Conservation (phyloP, 768 basidiomycete genomes). For the Lactarius deliciosus region DNA sequence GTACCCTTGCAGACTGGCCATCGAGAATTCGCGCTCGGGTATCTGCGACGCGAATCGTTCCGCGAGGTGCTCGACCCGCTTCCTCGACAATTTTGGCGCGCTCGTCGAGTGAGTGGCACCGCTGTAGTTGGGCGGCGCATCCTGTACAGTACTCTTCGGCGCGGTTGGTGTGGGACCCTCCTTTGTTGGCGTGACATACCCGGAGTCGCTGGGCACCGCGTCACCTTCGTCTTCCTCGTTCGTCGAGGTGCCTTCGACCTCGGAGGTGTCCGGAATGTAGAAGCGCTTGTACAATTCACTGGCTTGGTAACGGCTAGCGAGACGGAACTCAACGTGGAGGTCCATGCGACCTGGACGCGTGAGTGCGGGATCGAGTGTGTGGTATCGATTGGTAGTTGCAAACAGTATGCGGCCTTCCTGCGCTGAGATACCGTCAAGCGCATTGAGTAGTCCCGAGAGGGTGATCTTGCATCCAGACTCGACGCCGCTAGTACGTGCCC, state of each 20-base stretch:
- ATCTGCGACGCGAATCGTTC: conserved; percentile 53
- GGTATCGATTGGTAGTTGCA: conserved; percentile 76
- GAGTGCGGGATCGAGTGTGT: conserved; percentile 68
- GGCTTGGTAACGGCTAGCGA: conserved; percentile 70
- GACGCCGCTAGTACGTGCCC: conserved; percentile 3
- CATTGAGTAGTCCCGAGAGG: conserved; percentile 73
- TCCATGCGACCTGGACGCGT: conserved; percentile 81
- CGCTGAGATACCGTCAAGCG: conserved; percentile 77
- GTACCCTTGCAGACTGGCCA: conserved; percentile 54
- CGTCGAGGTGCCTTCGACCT: conserved; percentile 26
- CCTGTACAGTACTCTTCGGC: not conserved
- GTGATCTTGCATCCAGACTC: conserved; percentile 39
- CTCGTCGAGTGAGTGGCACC: conserved; percentile 18
- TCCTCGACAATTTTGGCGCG: conserved; percentile 43
- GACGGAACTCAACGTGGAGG: conserved; percentile 71
- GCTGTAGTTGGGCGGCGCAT: conserved; percentile 9
- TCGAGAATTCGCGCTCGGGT: conserved; percentile 45
- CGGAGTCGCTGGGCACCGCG: conserved; percentile 28
- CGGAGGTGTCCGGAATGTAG: conserved; percentile 49
- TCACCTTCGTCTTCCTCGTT: conserved; percentile 31
- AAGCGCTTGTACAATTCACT: conserved; percentile 65
- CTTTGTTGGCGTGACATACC: conserved; percentile 25
- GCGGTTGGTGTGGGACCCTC: conserved; percentile 9
- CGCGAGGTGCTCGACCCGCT: conserved; percentile 49
- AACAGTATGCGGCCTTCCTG: conserved; percentile 82